Conservation (phyloP, 2,329 filamentous ascomycete species). For the Zymoseptoria brevis region DNA sequence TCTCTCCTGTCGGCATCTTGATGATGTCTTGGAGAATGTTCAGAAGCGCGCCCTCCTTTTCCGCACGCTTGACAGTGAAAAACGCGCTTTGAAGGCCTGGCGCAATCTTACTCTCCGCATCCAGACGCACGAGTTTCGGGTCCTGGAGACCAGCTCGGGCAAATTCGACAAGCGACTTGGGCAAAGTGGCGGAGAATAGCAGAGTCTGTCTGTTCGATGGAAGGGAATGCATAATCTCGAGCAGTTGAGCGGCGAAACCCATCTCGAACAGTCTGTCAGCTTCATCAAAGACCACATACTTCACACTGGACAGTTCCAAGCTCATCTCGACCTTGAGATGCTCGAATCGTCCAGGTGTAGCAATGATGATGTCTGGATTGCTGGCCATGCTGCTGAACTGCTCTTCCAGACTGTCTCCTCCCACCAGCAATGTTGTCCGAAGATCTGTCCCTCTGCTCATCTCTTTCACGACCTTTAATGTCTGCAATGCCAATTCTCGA, state of each 20-base stretch:
- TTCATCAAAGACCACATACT: conserved; percentile 95
- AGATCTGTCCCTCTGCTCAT: conserved; percentile 84
- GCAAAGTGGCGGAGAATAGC: conserved; percentile 89
- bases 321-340: conserved; percentile 97
- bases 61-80: conserved; percentile 82
- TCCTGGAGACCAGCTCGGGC: conserved; percentile 89
- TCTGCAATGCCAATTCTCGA: conserved; percentile 89
- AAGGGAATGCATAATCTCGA: conserved; percentile 84
- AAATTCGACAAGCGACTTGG: conserved; percentile 91
- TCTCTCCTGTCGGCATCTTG: conserved; percentile 67
- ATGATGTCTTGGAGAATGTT: conserved; percentile 88
- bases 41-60: conserved; percentile 87
- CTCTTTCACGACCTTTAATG: conserved; percentile 92
- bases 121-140: conserved; percentile 78
- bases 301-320: conserved; percentile 79
- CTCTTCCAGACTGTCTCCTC: conserved; percentile 91
- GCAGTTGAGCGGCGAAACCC: conserved; percentile 90
- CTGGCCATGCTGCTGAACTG: conserved; percentile 88
- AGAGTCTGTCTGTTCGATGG: conserved; percentile 80
- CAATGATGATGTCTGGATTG: conserved; percentile 96
- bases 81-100: conserved; percentile 93
- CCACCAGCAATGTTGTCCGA: conserved; percentile 81
- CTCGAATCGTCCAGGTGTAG: conserved; percentile 89
- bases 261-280: conserved; percentile 96
- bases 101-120: conserved; percentile 92